Percentiles rank a stretch among this genome's conserved stretches.
Conservation (phyloP, 106 monocot genomes). For the Chionographis japonica region DNA sequence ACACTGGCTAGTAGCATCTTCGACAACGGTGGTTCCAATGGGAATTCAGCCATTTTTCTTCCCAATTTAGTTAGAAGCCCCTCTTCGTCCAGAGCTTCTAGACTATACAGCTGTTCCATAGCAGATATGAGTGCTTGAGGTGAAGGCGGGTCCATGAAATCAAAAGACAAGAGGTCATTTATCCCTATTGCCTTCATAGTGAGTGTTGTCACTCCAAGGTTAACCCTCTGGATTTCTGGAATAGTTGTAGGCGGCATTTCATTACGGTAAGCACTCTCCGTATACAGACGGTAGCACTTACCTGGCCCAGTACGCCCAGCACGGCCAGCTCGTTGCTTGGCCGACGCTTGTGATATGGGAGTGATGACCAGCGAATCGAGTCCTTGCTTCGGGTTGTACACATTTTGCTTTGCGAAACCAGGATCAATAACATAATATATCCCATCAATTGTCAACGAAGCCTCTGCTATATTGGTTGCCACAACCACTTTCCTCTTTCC, state of each 20-base stretch:
- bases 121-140: constrained; percentile 96
- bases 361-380: constrained; percentile 91
- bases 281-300: constrained; percentile 92
- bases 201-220: constrained; percentile 72
- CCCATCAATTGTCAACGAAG: constrained; percentile 88
- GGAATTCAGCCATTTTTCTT: constrained; percentile 98
- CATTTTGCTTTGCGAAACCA: constrained; percentile 96
- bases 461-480: constrained; percentile 95
- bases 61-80: constrained; percentile 90
- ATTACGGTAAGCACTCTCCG: constrained; percentile 95
- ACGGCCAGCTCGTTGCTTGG: constrained; percentile 93
- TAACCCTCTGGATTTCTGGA: constrained; percentile 96
- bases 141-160: constrained; percentile 97
- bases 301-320: constrained; percentile 98
- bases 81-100: constrained; percentile 95
- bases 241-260: constrained; percentile 91
- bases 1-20: constrained; percentile 96
- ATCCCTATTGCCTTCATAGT: constrained; percentile 97
- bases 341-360: constrained; percentile 96
- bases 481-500: constrained; percentile 97
- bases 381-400: constrained; percentile 90
- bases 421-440: constrained; percentile 97
- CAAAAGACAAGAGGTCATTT: constrained; percentile 88
- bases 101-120: constrained; percentile 91
- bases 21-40: constrained; percentile 79